phyloP scores from a whole-genome alignment of 31 red algal genomes.

The Odonthalia washingtoniensis region DNA sequence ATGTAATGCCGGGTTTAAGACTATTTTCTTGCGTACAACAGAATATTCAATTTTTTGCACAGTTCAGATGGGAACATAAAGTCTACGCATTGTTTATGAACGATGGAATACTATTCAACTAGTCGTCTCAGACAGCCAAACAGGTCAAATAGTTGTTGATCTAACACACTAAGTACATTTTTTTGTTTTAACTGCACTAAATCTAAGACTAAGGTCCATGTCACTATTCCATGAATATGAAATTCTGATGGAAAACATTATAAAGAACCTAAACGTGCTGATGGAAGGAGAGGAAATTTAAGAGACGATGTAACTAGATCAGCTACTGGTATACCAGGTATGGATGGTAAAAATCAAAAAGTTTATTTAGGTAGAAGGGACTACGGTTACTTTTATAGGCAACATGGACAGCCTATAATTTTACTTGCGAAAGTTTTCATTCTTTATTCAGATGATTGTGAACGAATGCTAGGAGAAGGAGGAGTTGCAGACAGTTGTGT shows the following conservation, averaged over 20 bases:
- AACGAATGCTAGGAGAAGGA: slow-evolving; percentile 16
- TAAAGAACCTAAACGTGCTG: not conserved
- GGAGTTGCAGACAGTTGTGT: not conserved
- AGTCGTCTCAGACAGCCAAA: slow-evolving; percentile 34
- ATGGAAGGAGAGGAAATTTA: slow-evolving; percentile 17
- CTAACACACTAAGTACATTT: slow-evolving; percentile 67
- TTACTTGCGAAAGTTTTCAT: slow-evolving; percentile 19
- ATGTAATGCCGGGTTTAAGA: slow-evolving; percentile 68
- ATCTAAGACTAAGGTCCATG: slow-evolving; percentile 31
- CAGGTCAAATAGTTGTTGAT: slow-evolving; percentile 56
- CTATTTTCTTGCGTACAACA: slow-evolving; percentile 30
- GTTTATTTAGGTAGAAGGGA: slow-evolving; percentile 35
- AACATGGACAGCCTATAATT: slow-evolving; percentile 24
- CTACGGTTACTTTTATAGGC: slow-evolving; percentile 2
- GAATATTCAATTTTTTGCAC: slow-evolving; percentile 39
- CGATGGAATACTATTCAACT: slow-evolving; percentile 53
- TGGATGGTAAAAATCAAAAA: slow-evolving; percentile 13
- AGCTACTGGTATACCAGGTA: slow-evolving; percentile 38
- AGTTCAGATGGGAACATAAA: slow-evolving; percentile 62
- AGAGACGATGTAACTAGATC: too few species aligned
- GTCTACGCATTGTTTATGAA: slow-evolving; percentile 22
- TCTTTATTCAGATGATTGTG: slow-evolving; percentile 42
- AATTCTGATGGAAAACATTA: slow-evolving; percentile 12
- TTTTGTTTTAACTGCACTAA: slow-evolving; percentile 43
- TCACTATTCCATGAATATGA: slow-evolving; percentile 32